phyloP scores from a whole-genome alignment of 1,139 yeast genomes.

The Geotrichum candidum region DNA sequence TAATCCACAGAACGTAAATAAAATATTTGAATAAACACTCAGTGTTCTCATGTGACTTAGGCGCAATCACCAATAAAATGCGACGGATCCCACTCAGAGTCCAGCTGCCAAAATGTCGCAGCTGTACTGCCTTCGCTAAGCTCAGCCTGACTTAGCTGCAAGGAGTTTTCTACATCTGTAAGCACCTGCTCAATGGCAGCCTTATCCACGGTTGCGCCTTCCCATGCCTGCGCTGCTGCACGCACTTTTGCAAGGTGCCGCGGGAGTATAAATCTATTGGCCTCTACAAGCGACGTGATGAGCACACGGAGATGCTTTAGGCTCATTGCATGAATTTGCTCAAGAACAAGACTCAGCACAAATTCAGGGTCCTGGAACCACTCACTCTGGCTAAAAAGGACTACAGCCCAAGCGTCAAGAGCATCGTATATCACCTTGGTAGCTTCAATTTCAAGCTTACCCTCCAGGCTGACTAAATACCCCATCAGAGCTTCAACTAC shows the following conservation, averaged over 20 bases:
- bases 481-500: slow-evolving; percentile 1
- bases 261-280: not conserved
- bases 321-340: not conserved
- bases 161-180: not conserved
- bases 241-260: not conserved
- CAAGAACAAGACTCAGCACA: not conserved
- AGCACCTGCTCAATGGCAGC: not conserved
- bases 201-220: not conserved
- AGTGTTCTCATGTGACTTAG: too few relatives aligned
- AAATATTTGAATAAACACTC: not conserved
- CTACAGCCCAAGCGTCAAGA: not conserved
- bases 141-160: not conserved
- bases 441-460: not conserved
- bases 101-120: not conserved
- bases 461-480: not conserved
- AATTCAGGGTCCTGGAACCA: not conserved
- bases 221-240: not conserved
- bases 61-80: not conserved
- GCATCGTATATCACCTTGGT: not conserved
- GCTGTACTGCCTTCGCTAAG: not conserved
- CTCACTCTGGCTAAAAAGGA: not conserved
- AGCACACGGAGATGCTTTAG: not conserved
- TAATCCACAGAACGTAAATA: too few relatives aligned
- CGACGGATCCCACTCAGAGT: not conserved
- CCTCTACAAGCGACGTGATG: not conserved